Evolutionary conservation across 805 yeast species (phyloP).

Genomic region (Teunomyces gatunensis): DNA sequence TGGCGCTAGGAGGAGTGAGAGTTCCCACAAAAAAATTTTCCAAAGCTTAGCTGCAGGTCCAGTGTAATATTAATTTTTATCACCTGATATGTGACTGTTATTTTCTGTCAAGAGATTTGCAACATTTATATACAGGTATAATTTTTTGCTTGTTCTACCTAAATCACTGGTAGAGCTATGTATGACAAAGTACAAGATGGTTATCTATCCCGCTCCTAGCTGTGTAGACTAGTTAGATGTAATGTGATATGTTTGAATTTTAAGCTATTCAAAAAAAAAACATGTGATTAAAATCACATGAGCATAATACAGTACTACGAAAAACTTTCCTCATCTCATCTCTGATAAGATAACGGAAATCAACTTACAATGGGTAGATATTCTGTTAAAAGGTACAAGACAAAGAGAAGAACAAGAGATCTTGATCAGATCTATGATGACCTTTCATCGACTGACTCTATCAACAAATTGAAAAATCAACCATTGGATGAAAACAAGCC

Average conservation of each 20-base stretch:
- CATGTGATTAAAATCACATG: conserved; percentile 1
- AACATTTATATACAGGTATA: not conserved
- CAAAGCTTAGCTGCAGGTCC: not conserved
- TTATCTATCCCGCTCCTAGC: too few relatives aligned
- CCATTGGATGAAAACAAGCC: conserved; percentile 86
- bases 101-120: not conserved
- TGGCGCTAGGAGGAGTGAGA: conserved; percentile 1
- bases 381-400: conserved; percentile 81
- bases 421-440: conserved; percentile 81
- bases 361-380: conserved; percentile 71
- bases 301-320: not conserved
- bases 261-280: too few relatives aligned
- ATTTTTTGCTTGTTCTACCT: too few relatives aligned
- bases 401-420: conserved; percentile 83
- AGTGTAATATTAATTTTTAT: not conserved
- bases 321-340: conserved; percentile 7
- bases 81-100: conserved; percentile 3
- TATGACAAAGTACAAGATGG: too few relatives aligned
- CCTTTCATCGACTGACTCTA: conserved; percentile 60
- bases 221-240: too few relatives aligned
- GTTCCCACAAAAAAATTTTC: conserved; percentile 1
- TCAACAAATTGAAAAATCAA: conserved; percentile 69
- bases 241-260: too few relatives aligned
- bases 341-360: not conserved
- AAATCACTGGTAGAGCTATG: too few relatives aligned